Evolutionary conservation across 202 grass and related monocot genomes (phyloP).

Genomic region (Brachypodium distachyon): DNA sequence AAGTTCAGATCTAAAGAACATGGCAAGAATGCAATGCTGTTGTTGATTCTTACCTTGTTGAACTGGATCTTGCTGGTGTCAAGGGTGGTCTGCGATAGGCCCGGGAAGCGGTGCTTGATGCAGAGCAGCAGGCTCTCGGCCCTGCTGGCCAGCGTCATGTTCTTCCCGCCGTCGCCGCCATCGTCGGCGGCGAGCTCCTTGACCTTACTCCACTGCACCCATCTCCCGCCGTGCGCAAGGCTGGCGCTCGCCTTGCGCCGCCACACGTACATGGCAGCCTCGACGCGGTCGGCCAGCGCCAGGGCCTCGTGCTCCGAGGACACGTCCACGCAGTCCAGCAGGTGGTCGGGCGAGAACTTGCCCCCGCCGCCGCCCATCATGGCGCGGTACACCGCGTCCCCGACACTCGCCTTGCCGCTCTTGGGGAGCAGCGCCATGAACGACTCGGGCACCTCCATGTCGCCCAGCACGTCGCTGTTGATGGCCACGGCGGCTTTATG

Average conservation of each 20-base stretch:
- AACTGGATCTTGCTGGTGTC: constrained; percentile 98
- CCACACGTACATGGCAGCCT: constrained; percentile 97
- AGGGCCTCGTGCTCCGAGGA: constrained; percentile 75
- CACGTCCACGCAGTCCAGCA: constrained; percentile 70
- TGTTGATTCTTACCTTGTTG: constrained; percentile 56
- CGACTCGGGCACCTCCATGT: constrained; percentile 94
- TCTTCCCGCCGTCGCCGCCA: constrained; percentile 62
- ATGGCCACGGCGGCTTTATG: constrained; percentile 94
- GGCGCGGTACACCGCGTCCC: constrained; percentile 60
- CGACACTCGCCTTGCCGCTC: constrained; percentile 70
- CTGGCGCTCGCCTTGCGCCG: constrained; percentile 56
- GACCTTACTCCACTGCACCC: constrained; percentile 60
- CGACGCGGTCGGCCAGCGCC: constrained; percentile 68
- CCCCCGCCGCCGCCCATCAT: constrained; percentile 33
- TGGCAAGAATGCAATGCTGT: neutral
- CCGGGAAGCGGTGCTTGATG: constrained; percentile 80
- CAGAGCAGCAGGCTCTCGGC: constrained; percentile 74
- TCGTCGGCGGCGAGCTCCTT: constrained; percentile 55
- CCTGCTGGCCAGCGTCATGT: constrained; percentile 57
- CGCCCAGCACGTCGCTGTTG: constrained; percentile 70
- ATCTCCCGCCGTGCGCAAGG: constrained; percentile 27
- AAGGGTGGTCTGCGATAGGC: constrained; percentile 88
- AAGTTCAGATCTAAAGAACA: neutral
- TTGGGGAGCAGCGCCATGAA: constrained; percentile 74
- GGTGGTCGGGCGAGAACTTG: constrained; percentile 71